Evolutionary conservation across 192 early-diverging fungal genomes (phyloP), one percentile per base, ranked within the genome.

Genomic region (Coemansia sp.): DNA sequence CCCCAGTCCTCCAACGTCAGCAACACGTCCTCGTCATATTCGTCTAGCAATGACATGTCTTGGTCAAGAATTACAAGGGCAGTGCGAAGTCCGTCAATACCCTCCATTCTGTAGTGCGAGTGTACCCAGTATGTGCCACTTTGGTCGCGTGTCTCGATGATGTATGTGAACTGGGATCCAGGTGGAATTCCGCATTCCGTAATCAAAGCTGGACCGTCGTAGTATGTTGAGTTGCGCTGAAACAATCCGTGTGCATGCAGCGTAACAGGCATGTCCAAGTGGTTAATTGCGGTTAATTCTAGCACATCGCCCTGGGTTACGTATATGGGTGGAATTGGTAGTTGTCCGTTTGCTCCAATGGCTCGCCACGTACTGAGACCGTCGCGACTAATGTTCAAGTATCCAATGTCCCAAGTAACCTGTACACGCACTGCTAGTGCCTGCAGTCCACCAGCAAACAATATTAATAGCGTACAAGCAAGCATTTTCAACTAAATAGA

Each of bases 101-200:
- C 92, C 67, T 94, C 89, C 35, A 75, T 83, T 45, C 65, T 60
- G 59, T 66, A 75, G 70, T 93, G 92, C 24, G 83, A 80, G 59
- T 93, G 92, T 26, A 89, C 78, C 93, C 93, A 95, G 75, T 84
- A 93, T 22, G 90, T 92, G 32, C 93, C 93, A 23, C 82, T 64
- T 65, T 95, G 89, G 48, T 79, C 65, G 16, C 87, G 62, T 9
- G 39, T 41, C 14, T 73, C 55, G 59, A 88, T 85, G 8, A 73
- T 74, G 61, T 94, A 94, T 4, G 89, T 87, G 59, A 87, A 88
- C 32, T 57, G 73, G 16, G 59, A 59, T 6, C 84, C 84, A 2
- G 85, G 74, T 13, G 90, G 88, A 57, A 94, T 93, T 7, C 83
- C 83, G 66, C 93, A 92, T 69, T 93, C 85, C 6, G 86, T 88